Conservation (phyloP, 208 protist species). For the Polymyxa betae region DNA sequence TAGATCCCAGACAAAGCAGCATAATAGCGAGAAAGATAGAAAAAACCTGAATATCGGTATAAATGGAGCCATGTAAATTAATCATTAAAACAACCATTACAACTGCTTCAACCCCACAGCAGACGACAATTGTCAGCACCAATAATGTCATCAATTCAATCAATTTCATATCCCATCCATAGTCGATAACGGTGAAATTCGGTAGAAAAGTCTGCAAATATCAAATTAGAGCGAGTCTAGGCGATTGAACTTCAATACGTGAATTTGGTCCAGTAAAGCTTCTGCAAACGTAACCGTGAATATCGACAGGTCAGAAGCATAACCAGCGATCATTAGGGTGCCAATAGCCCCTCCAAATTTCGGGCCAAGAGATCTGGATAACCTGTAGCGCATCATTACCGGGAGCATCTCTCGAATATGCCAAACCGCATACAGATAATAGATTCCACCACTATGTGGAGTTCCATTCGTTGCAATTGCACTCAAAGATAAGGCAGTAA, state of each 20-base stretch:
- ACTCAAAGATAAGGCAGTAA: not conserved
- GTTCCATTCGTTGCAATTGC: conserved; percentile 43
- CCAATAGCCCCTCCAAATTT: conserved; percentile 41
- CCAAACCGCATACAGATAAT: conserved; percentile 8
- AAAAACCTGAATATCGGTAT: not conserved
- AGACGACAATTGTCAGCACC: not conserved
- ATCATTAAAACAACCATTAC: not conserved
- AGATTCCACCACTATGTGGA: not conserved
- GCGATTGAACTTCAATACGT: not conserved
- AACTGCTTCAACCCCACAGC: not conserved
- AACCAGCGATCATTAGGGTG: not conserved
- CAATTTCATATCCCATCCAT: conserved; percentile 1
- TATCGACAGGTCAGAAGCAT: not conserved
- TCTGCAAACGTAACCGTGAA: conserved; percentile 14
- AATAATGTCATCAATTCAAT: not conserved
- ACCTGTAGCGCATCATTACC: not conserved
- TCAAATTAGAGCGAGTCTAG: not conserved
- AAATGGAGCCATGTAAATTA: not conserved
- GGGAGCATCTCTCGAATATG: not conserved
- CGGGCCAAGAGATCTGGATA: conserved; percentile 4
- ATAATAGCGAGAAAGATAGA: not conserved
- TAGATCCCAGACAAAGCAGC: not conserved
- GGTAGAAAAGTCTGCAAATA: not conserved
- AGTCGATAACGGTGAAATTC: not conserved
- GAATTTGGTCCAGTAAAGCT: not conserved